phyloP scores from a whole-genome alignment of 208 protist species.

The Vickermania ingenoplastis region DNA sequence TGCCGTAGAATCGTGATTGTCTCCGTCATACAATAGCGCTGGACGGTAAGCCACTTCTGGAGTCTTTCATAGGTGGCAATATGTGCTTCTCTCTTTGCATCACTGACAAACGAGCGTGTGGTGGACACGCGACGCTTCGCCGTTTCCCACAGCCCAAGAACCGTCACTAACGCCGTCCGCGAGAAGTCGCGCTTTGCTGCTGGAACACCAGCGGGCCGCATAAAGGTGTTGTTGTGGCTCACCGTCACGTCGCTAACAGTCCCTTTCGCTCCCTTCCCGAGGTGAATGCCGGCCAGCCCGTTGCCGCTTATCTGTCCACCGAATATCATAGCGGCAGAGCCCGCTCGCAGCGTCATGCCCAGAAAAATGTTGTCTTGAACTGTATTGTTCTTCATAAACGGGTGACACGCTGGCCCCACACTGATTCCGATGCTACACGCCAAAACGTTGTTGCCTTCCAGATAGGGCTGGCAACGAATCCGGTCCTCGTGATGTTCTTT shows the following conservation, averaged over 20 bases:
- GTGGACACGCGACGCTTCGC: not conserved
- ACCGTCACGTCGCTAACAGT: constrained; percentile 34
- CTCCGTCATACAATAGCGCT: constrained; percentile 34
- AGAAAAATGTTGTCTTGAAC: constrained; percentile 76
- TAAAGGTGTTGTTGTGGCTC: constrained; percentile 62
- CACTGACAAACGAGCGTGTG: not conserved
- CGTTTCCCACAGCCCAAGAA: not conserved
- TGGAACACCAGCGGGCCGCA: constrained; percentile 22
- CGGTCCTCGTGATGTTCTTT: constrained; percentile 40
- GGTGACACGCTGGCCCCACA: constrained; percentile 57
- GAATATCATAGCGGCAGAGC: constrained; percentile 45
- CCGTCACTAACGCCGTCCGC: constrained; percentile 8
- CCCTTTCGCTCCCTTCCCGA: constrained; percentile 51
- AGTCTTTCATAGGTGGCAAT: constrained; percentile 38
- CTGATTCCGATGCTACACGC: constrained; percentile 67
- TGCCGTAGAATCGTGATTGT: constrained; percentile 40
- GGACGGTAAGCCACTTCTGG: constrained; percentile 23
- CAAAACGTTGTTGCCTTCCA: constrained; percentile 61
- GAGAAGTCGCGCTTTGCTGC: constrained; percentile 44
- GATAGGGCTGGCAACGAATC: constrained; percentile 50
- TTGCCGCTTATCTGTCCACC: constrained; percentile 55
- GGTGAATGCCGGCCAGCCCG: constrained; percentile 68
- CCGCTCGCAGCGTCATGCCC: constrained; percentile 64
- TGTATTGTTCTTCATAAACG: constrained; percentile 55
- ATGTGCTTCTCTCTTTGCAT: not conserved